A percentile compares a stretch with the other conserved stretches of the same genome.
Evolutionary conservation across 208 protist genomes (phyloP).

Genomic region (Trypanosoma melophagium): DNA sequence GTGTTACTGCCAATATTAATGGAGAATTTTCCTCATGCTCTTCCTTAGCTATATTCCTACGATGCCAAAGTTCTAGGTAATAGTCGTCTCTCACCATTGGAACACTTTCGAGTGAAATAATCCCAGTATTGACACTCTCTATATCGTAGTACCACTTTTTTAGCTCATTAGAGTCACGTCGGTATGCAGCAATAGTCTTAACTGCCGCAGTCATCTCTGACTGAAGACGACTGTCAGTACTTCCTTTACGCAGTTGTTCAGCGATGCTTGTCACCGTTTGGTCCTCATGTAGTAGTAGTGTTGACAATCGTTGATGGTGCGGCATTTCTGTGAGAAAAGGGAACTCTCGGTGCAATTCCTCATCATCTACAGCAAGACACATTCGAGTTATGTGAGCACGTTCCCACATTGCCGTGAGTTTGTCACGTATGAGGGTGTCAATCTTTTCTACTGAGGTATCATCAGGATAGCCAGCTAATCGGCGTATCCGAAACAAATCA

Average conservation of each 20-base stretch:
- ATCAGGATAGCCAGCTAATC: neutral
- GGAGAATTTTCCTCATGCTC: slow-evolving; percentile 11
- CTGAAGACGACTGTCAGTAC: slow-evolving; percentile 12
- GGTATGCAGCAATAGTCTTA: slow-evolving; percentile 28
- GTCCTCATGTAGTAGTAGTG: slow-evolving; percentile 50
- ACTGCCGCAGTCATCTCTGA: slow-evolving; percentile 34
- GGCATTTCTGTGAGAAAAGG: slow-evolving; percentile 38
- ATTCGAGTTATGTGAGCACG: slow-evolving; percentile 34
- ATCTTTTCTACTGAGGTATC: slow-evolving; percentile 14
- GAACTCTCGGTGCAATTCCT: slow-evolving; percentile 46
- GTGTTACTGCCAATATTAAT: slow-evolving; percentile 8
- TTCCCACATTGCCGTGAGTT: slow-evolving; percentile 49
- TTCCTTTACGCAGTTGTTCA: slow-evolving; percentile 7
- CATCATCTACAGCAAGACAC: slow-evolving; percentile 47
- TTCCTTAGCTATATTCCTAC: slow-evolving; percentile 14
- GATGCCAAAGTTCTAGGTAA: slow-evolving; percentile 32
- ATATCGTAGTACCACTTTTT: slow-evolving; percentile 43
- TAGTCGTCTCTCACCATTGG: slow-evolving; percentile 37
- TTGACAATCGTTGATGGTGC: slow-evolving; percentile 43
- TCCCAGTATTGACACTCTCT: slow-evolving; percentile 24
- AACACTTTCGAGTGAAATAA: slow-evolving; percentile 29
- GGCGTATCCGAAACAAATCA: slow-evolving; percentile 21
- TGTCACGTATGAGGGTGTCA: slow-evolving; percentile 24
- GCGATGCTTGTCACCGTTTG: slow-evolving; percentile 38
- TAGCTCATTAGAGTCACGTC: slow-evolving; percentile 34